Evolutionary conservation across 1,139 yeast genomes (phyloP).

Genomic region (Candida glucosophila): DNA sequence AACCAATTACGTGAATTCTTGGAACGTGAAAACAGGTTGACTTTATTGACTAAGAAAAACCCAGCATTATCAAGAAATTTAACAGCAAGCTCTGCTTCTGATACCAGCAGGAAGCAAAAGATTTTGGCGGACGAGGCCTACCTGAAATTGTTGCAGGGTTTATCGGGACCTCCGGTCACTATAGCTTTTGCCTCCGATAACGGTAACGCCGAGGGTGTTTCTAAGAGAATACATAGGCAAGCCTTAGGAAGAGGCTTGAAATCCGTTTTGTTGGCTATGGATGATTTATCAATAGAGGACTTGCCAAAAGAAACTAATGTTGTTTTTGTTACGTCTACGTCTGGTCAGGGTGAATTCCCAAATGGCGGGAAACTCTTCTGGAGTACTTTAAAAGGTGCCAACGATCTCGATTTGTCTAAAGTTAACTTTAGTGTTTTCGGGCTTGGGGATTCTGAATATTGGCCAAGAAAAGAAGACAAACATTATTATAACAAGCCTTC

Average conservation of each 20-base stretch:
- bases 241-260: slow-evolving; percentile 84
- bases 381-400: slow-evolving; percentile 68
- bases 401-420: slow-evolving; percentile 65
- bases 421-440: slow-evolving; percentile 77
- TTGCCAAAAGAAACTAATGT: slow-evolving; percentile 75
- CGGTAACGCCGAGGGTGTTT: slow-evolving; percentile 81
- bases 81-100: slow-evolving; percentile 50
- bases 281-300: slow-evolving; percentile 75
- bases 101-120: slow-evolving; percentile 52
- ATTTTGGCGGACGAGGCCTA: slow-evolving; percentile 72
- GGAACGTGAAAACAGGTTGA: slow-evolving; percentile 83
- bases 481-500: slow-evolving; percentile 93
- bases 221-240: slow-evolving; percentile 75
- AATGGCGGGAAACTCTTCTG: slow-evolving; percentile 88
- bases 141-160: slow-evolving; percentile 68
- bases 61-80: slow-evolving; percentile 77
- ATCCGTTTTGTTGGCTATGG: slow-evolving; percentile 72
- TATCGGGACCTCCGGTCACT: slow-evolving; percentile 89
- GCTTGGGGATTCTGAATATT: slow-evolving; percentile 87
- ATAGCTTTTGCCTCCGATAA: slow-evolving; percentile 93
- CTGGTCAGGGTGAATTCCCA: slow-evolving; percentile 98
- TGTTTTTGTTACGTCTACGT: slow-evolving; percentile 78
- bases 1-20: slow-evolving; percentile 71
- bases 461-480: slow-evolving; percentile 96
- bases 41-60: slow-evolving; percentile 59